Conservation (phyloP, 2,329 filamentous ascomycete genomes). For the Geosmithia morbida region DNA sequence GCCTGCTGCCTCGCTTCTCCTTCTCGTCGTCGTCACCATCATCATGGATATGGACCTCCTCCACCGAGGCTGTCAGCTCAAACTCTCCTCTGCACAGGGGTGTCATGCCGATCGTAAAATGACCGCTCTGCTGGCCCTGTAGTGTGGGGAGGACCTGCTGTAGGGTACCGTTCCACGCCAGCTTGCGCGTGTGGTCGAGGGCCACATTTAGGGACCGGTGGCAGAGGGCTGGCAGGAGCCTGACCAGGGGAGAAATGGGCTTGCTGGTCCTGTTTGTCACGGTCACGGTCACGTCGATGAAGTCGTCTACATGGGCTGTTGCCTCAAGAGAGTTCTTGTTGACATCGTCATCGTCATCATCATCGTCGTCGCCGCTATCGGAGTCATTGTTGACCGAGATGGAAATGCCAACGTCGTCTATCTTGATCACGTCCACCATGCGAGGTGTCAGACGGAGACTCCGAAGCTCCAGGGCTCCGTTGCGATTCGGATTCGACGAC, state of each 20-base stretch:
- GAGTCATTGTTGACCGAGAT: constrained; percentile 31
- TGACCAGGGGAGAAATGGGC: constrained; percentile 56
- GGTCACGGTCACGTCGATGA: constrained; percentile 54
- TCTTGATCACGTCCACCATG: constrained; percentile 71
- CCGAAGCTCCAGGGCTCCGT: constrained; percentile 62
- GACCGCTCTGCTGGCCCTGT: constrained; percentile 38
- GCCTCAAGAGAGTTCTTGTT: constrained; percentile 2
- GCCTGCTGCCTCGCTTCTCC: constrained; percentile 2
- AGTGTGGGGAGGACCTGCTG: constrained; percentile 59
- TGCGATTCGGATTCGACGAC: constrained; percentile 29
- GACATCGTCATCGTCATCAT: not conserved
- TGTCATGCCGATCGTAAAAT: constrained; percentile 55
- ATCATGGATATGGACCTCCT: constrained; percentile 54
- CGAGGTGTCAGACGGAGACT: constrained; percentile 57
- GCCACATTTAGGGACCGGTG: constrained; percentile 58
- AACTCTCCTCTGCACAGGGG: constrained; percentile 69
- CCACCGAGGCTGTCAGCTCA: constrained; percentile 66
- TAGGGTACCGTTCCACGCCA: constrained; percentile 74
- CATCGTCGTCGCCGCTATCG: constrained; percentile 5
- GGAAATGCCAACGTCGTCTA: constrained; percentile 63
- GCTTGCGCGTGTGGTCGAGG: constrained; percentile 67
- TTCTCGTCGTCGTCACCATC: constrained; percentile 12
- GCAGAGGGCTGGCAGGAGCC: constrained; percentile 63
- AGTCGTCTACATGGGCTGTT: constrained; percentile 29
- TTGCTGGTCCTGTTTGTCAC: constrained; percentile 59